These are phyloP conservation scores for Maudiozyma serrabonitensis DNA, from an alignment of 805 yeast species.

Conservation along the genomic window DNA sequence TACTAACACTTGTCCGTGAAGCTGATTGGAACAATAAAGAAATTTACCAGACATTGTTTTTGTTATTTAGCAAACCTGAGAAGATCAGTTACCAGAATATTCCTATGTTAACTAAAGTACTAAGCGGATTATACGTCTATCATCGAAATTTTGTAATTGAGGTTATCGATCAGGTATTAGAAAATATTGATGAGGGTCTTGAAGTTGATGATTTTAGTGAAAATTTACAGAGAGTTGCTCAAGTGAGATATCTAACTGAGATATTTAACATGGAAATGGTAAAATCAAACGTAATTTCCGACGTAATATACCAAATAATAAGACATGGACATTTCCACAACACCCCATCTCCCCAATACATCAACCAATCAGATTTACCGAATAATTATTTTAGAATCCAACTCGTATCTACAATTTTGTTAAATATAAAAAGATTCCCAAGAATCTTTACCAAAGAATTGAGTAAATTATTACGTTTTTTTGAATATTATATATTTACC, in stretches of 20 bases:
- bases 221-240: constrained; percentile 54
- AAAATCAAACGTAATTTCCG: constrained; percentile 37
- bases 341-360: constrained; percentile 39
- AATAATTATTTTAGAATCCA: constrained; percentile 66
- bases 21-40: constrained; percentile 39
- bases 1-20: constrained; percentile 33
- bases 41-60: constrained; percentile 28
- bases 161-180: constrained; percentile 55
- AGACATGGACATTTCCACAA: constrained; percentile 57
- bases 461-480: constrained; percentile 40
- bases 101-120: constrained; percentile 38
- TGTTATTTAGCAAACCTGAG: constrained; percentile 50
- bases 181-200: constrained; percentile 53
- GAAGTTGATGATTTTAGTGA: constrained; percentile 52
- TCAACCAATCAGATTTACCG: constrained; percentile 46
- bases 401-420: constrained; percentile 38
- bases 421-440: constrained; percentile 20
- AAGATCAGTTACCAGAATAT: constrained; percentile 50
- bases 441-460: constrained; percentile 22
- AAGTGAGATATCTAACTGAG: constrained; percentile 50
- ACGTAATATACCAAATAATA: constrained; percentile 45
- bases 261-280: constrained; percentile 42
- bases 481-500: constrained; percentile 61
- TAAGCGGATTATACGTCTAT: constrained; percentile 29
- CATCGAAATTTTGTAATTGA: constrained; percentile 34